Evolutionary conservation across 106 monocot species (phyloP).

Genomic region (Vanilla planifolia): DNA sequence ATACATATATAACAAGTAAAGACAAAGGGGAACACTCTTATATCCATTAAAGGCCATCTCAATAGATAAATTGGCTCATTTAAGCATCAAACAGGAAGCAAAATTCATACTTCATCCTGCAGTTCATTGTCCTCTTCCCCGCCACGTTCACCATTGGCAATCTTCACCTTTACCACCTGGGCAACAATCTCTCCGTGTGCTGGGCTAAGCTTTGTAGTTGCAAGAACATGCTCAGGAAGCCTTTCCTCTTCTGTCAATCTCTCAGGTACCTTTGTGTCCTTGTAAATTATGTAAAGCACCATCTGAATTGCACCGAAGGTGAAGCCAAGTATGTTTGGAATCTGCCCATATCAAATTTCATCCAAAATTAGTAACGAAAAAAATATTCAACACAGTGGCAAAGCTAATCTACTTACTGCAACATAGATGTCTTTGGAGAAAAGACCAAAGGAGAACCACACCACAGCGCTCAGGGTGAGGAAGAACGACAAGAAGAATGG

Average conservation of each 20-base stretch:
- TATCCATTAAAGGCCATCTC: too few relatives aligned
- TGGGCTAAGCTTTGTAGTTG: too few relatives aligned
- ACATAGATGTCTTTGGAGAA: conserved; percentile 18
- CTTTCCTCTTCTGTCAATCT: neutral
- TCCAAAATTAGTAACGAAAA: neutral
- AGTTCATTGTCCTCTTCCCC: too few relatives aligned
- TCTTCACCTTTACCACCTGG: too few relatives aligned
- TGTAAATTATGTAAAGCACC: conserved; percentile 43
- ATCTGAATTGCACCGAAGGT: conserved; percentile 55
- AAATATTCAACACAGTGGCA: neutral
- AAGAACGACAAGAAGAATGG: conserved; percentile 18
- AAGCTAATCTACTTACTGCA: conserved; percentile 11
- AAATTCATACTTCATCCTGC: too few relatives aligned
- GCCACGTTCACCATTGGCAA: too few relatives aligned
- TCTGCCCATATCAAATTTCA: neutral
- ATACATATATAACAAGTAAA: too few relatives aligned
- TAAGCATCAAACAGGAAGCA: too few relatives aligned
- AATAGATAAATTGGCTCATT: too few relatives aligned
- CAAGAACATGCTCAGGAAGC: neutral
- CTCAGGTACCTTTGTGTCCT: conserved; percentile 1
- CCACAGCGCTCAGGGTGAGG: conserved; percentile 13
- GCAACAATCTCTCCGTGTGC: too few relatives aligned
- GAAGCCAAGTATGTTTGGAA: conserved; percentile 61
- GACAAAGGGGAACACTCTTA: too few relatives aligned
- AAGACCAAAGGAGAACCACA: conserved; percentile 16